Evolutionary conservation across 2,329 filamentous ascomycete genomes (phyloP).

Genomic region (Scedosporium minutisporum): DNA sequence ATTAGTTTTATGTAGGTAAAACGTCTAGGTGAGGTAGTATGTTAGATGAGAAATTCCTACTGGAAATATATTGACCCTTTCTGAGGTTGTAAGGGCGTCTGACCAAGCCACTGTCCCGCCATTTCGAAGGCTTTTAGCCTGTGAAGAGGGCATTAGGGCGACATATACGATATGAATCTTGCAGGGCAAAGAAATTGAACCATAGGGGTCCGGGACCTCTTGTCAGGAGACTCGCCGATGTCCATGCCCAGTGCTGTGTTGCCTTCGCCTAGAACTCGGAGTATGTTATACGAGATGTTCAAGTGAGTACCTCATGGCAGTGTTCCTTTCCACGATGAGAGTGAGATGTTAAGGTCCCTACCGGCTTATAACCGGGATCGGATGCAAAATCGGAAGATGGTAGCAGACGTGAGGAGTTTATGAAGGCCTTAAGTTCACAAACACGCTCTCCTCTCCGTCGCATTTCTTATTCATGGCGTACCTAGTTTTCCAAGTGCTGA

Average conservation of each 20-base stretch:
- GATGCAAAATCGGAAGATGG: too few species aligned
- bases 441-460: background rate
- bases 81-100: background rate
- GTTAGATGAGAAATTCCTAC: background rate
- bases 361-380: too few species aligned
- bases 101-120: background rate
- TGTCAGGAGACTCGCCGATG: too few species aligned
- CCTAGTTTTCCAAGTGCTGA: background rate
- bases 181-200: background rate
- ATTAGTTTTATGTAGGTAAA: background rate
- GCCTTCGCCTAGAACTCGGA: too few species aligned
- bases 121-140: background rate
- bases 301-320: too few species aligned
- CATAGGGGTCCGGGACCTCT: too few species aligned
- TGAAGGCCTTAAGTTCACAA: background rate
- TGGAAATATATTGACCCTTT: background rate
- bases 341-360: too few species aligned
- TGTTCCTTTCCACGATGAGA: too few species aligned
- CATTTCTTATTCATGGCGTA: background rate
- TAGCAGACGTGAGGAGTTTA: too few species aligned
- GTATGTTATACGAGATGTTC: too few species aligned
- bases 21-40: background rate
- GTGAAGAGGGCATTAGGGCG: background rate
- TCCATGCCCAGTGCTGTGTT: too few species aligned
- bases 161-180: background rate